A percentile compares a stretch with the other conserved stretches of the same genome.
phyloP scores from a whole-genome alignment of 371 early-diverging fungal genomes.

The Rhizopus sp. region DNA sequence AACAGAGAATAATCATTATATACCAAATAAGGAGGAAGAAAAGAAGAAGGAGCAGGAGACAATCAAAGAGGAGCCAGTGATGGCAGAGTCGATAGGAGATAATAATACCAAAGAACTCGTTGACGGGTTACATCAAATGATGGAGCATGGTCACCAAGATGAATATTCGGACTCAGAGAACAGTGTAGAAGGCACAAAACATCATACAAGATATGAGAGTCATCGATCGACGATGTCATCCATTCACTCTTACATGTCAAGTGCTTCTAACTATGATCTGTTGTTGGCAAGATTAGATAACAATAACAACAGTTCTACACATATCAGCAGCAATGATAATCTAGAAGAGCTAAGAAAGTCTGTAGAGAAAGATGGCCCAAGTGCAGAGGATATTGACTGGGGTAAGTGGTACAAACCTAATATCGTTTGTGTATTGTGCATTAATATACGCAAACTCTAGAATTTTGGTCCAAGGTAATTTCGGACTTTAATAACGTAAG shows the following conservation, averaged over 20 bases:
- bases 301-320: conserved; percentile 48
- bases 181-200: conserved; percentile 10
- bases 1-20: conserved; percentile 14
- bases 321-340: conserved; percentile 20
- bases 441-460: conserved; percentile 32
- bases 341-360: conserved; percentile 44
- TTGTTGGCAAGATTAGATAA: conserved; percentile 69
- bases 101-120: conserved; percentile 21
- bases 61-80: background rate
- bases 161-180: conserved; percentile 34
- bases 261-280: conserved; percentile 52
- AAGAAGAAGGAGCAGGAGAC: conserved; percentile 5
- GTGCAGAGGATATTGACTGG: conserved; percentile 66
- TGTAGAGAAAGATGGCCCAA: conserved; percentile 36
- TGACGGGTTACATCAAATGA: conserved; percentile 23
- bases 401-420: conserved; percentile 34
- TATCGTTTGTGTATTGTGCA: background rate
- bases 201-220: conserved; percentile 28
- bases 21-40: background rate
- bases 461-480: conserved; percentile 92
- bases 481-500: conserved; percentile 80
- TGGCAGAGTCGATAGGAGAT: conserved; percentile 7
- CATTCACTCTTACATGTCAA: conserved; percentile 35
- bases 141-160: conserved; percentile 3
- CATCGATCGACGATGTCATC: conserved; percentile 46